phyloP scores from a whole-genome alignment of 2,329 filamentous ascomycete species.

The Aureobasidium lini region DNA sequence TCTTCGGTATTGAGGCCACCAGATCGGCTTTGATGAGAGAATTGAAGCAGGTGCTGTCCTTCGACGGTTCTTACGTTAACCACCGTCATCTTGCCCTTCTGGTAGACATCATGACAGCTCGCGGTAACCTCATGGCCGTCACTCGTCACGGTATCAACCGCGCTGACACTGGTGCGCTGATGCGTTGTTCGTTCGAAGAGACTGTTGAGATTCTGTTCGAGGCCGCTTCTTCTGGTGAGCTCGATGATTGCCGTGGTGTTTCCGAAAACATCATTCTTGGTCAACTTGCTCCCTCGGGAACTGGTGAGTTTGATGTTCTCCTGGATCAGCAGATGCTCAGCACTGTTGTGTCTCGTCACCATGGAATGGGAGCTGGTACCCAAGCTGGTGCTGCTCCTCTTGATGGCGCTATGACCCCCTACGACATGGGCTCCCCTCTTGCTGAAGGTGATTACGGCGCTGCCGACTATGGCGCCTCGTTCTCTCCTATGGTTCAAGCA shows the following conservation, averaged over 20 bases:
- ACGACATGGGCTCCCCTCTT: constrained; percentile 64
- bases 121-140: constrained; percentile 88
- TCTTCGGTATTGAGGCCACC: constrained; percentile 94
- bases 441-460: constrained; percentile 58
- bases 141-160: constrained; percentile 98
- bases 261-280: constrained; percentile 99
- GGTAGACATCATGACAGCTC: constrained; percentile 95
- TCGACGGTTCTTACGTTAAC: constrained; percentile 99
- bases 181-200: constrained; percentile 99
- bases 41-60: constrained; percentile 85
- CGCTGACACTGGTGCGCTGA: constrained; percentile 92
- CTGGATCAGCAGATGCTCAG: constrained; percentile 94
- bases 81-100: constrained; percentile 92
- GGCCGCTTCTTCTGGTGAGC: constrained; percentile 85
- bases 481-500: constrained; percentile 69
- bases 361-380: constrained; percentile 52
- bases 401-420: constrained; percentile 81
- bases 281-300: constrained; percentile 93
- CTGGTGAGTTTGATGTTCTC: constrained; percentile 88
- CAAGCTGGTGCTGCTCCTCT: constrained; percentile 66
- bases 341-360: constrained; percentile 72
- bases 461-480: constrained; percentile 52
- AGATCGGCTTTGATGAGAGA: constrained; percentile 81
- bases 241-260: constrained; percentile 96
- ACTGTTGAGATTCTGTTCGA: constrained; percentile 97